Evolutionary conservation across 495 filamentous ascomycete genomes (phyloP), one percentile per base, ranked within the genome.

Genomic region (Penicillium salamii): DNA sequence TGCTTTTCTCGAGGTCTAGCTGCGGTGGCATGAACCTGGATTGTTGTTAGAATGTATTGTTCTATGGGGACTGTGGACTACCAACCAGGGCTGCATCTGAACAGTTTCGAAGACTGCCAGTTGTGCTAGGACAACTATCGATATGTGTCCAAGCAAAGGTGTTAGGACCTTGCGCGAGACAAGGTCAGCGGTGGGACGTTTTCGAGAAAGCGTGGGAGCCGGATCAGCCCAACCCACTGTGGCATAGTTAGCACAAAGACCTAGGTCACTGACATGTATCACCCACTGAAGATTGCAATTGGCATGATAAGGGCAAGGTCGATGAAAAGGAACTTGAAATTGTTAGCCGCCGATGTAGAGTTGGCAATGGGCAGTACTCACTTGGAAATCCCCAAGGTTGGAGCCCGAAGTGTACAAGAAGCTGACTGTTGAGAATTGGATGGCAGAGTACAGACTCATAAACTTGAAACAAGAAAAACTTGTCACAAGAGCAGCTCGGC

Each of bases 401-500:
- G 92, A 97, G 14, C 85, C 95, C 18, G 88, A 95, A 5, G 90
- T 88, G 66, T 99, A 99, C 19, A 99, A 75, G 61, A 99, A 96
- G 81, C 89, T 96, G 64, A 99, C 95, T 2, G 90, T 87, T n/a
- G 90, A 95, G 74, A 99, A 99, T 68, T 99, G 95, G 43, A 99
- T 99, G 5, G 93, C 93, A 4, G 92, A 97, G 69, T 99, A 99
- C 50, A 99, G 71, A 59, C 90, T 96, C 95, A 99, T 99, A 67
- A 91, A 99, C 68, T 99, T 99, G 75, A 99, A 99, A 73, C 95
- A 99, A 70, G 89, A 95, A 71, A 99, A 99, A 63, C 91, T 97
- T 21, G 95, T 99, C 6, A 97, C 91, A 14, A 99, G 77, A 38
- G 95, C 87, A 36, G 92, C 92, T 50, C 95, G 84, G 4, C 95